Percentiles rank a stretch among this genome's conserved stretches.
Conservation (phyloP, 2,329 filamentous ascomycete genomes). For the Fusarium hostae region DNA sequence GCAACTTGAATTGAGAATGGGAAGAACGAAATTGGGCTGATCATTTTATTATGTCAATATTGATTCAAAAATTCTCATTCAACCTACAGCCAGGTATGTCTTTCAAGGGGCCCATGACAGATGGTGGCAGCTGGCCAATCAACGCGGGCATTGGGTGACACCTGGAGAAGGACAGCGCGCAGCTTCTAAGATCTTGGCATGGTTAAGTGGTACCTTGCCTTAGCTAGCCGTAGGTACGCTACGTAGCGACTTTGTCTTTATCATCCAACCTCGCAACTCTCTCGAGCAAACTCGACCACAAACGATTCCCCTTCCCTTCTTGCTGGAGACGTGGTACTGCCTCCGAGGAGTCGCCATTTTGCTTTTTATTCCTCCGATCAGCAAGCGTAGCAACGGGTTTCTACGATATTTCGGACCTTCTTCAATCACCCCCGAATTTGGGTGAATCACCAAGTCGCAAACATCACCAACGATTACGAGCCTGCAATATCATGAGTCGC, state of each 20-base stretch:
- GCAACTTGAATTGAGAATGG: not conserved
- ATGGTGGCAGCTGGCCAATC: slow-evolving; percentile 41
- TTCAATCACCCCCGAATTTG: not conserved
- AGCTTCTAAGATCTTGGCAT: slow-evolving; percentile 33
- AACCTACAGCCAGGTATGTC: not conserved
- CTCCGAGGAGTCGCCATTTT: slow-evolving; percentile 8
- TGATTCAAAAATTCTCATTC: not conserved
- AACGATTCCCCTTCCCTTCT: slow-evolving; percentile 10
- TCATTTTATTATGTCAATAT: not conserved
- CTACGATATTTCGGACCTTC: slow-evolving; percentile 4
- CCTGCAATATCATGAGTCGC: slow-evolving; percentile 47
- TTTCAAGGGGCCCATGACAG: not conserved
- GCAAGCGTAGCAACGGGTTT: slow-evolving; percentile 8
- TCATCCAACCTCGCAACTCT: slow-evolving; percentile 32
- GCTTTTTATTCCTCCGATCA: not conserved
- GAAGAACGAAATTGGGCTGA: not conserved
- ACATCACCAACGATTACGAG: slow-evolving; percentile 26
- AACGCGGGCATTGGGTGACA: slow-evolving; percentile 40
- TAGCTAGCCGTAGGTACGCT: slow-evolving; percentile 24
- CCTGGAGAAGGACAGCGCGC: slow-evolving; percentile 40
- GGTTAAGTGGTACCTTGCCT: slow-evolving; percentile 31
- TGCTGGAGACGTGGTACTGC: slow-evolving; percentile 27
- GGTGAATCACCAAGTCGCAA: slow-evolving; percentile 25
- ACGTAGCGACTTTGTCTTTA: slow-evolving; percentile 33
- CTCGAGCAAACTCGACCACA: slow-evolving; percentile 13